Conservation (phyloP, 2,329 filamentous ascomycete genomes). For the Sclerotinia glacialis region DNA sequence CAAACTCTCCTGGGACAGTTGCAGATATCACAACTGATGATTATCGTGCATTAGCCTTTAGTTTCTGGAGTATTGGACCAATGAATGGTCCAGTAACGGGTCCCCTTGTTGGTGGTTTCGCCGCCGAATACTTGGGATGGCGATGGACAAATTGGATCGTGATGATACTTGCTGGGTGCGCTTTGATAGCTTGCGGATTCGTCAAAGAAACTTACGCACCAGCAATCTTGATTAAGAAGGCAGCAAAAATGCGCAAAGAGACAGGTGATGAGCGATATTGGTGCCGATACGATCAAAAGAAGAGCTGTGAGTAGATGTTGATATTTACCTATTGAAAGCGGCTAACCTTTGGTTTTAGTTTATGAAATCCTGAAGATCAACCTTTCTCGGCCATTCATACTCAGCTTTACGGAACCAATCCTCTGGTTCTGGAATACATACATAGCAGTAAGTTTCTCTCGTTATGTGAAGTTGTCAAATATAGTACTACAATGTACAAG, state of each 20-base stretch:
- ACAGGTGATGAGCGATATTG: constrained; percentile 71
- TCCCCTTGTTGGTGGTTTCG: constrained; percentile 77
- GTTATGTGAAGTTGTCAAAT: not conserved
- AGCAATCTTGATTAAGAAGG: constrained; percentile 64
- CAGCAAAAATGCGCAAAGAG: constrained; percentile 61
- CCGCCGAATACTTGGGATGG: constrained; percentile 77
- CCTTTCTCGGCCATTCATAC: constrained; percentile 71
- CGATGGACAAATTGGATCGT: constrained; percentile 83
- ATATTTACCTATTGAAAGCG: not conserved
- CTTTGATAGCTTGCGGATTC: constrained; percentile 56
- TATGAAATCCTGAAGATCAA: constrained; percentile 68
- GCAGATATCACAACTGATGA: constrained; percentile 81
- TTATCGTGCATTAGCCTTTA: constrained; percentile 77
- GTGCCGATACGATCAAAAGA: constrained; percentile 58
- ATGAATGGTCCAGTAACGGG: constrained; percentile 70
- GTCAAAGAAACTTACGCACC: constrained; percentile 77
- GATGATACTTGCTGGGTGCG: constrained; percentile 66
- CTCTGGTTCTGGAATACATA: constrained; percentile 68
- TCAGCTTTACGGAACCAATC: constrained; percentile 80
- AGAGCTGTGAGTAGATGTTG: constrained; percentile 14
- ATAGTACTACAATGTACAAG: not conserved
- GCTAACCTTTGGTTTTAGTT: constrained; percentile 48
- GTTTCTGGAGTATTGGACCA: constrained; percentile 78
- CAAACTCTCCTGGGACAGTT: constrained; percentile 78
- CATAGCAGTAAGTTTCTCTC: constrained; percentile 48